Evolutionary conservation across 2,329 filamentous ascomycete species (phyloP), one percentile per base, ranked within the genome.

Genomic region (Penicillium brevicompactum): DNA sequence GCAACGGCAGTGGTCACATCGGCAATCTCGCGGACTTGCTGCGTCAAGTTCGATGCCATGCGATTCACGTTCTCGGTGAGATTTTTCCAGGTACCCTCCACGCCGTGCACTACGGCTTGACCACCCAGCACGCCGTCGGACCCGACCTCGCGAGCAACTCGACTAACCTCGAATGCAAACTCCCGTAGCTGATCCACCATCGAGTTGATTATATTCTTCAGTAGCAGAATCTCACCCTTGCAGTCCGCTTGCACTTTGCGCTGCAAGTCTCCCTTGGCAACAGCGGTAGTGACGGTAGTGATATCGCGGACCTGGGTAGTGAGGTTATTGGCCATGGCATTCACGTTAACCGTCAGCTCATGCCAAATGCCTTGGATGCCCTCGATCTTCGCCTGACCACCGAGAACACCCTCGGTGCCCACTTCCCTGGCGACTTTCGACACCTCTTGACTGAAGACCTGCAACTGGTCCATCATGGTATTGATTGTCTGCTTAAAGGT

Each of bases 171-270:
- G 67, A 91, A 89, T 16, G 92, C 92, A 71, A 97, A 97, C 68
- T 96, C 91, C 69, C 95, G 90, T 53, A 97, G 80, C 72, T 96
- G 92, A 73, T 96, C 92, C 58, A 97, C 92, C 92, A 97, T 97
- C 70, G 89, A 93, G 76, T 97, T 97, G 80, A 97, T 97, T 43
- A 92, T 97, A 58, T 91, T 91, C 77, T 97, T 97, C 69, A 97
- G 89, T 79, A 89, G 89, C 73, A 86, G 88, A 68, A 91, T 97
- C 81, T 92, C 93, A 73, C 89, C 94, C 78, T 87, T 88, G 74
- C 89, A 92, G 67, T 90, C 90, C 53, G 91, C 92, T 72, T 95
- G 91, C 31, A 97, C 92, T 74, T 96, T 96, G 73, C 96, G 92
- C 47, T 92, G 96, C 65, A 97, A 81, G 73, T 97, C 92, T 74